A percentile compares a stretch with the other conserved stretches of the same genome.
Conservation (phyloP, 768 basidiomycete species). For the Tricholomella constricta region DNA sequence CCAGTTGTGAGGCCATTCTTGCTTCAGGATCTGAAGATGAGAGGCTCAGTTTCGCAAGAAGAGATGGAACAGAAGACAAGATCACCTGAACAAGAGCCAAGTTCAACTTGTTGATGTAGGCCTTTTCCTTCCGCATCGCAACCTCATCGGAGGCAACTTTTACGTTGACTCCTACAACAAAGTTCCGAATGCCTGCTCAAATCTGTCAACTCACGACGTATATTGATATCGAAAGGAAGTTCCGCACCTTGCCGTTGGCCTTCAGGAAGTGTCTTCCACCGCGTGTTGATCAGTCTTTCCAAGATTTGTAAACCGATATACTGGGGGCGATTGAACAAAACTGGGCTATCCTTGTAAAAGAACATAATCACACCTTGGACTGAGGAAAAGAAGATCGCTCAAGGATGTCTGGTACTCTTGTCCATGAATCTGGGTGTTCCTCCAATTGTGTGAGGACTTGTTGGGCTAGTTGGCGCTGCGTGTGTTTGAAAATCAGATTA, state of each 20-base stretch:
- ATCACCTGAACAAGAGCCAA: conserved; percentile 90
- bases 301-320: conserved; percentile 97
- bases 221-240: background rate
- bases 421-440: conserved; percentile 96
- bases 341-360: background rate
- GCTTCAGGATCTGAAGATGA: conserved; percentile 85
- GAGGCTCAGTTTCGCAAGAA: conserved; percentile 12
- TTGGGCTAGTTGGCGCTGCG: conserved; percentile 93
- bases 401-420: conserved; percentile 91
- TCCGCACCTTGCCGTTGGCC: conserved; percentile 84
- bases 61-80: conserved; percentile 9
- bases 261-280: conserved; percentile 95
- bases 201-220: background rate
- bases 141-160: conserved; percentile 92
- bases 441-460: conserved; percentile 94
- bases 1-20: conserved; percentile 99
- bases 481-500: conserved; percentile 26
- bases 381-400: conserved; percentile 84
- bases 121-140: conserved; percentile 88
- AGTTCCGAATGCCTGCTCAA: conserved; percentile 86
- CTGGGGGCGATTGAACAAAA: conserved; percentile 39
- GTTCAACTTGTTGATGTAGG: conserved; percentile 94
- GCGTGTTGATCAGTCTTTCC: conserved; percentile 90
- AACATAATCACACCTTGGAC: conserved; percentile 60
- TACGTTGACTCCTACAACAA: conserved; percentile 90